These are phyloP conservation scores for Apiosordaria backusii DNA, from an alignment of 495 filamentous ascomycete genomes.

Conservation along the genomic window DNA sequence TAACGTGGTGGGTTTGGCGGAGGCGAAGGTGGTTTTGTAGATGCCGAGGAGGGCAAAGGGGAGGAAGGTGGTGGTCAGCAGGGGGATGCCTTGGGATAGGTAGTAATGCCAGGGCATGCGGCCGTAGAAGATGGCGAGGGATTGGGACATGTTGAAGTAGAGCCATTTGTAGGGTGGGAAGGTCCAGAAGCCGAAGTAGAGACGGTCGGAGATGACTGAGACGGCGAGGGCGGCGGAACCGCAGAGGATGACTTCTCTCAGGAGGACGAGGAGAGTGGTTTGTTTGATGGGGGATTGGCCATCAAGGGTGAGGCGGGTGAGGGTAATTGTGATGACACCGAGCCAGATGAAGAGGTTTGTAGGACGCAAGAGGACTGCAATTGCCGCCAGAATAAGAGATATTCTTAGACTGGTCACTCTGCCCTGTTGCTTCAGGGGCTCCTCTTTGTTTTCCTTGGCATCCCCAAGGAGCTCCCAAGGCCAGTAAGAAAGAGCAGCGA, in stretches of 20 bases:
- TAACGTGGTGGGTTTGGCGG: slow-evolving; percentile 13
- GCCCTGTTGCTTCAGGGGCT: slow-evolving; percentile 22
- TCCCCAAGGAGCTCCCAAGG: slow-evolving; percentile 64
- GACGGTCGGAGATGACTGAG: slow-evolving; percentile 66
- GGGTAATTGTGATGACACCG: slow-evolving; percentile 43
- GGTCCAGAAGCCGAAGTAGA: slow-evolving; percentile 83
- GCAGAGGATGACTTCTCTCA: slow-evolving; percentile 61
- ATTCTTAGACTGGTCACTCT: slow-evolving; percentile 54
- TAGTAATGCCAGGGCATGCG: slow-evolving; percentile 91
- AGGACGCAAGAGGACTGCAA: slow-evolving; percentile 83
- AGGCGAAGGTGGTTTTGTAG: slow-evolving; percentile 43
- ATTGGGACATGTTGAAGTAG: slow-evolving; percentile 86
- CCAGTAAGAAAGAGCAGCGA: slow-evolving; percentile 76
- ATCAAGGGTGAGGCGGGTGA: slow-evolving; percentile 40
- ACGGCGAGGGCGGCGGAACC: slow-evolving; percentile 60
- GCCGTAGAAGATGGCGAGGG: slow-evolving; percentile 90
- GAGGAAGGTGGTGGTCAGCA: slow-evolving; percentile 78
- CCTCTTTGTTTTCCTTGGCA: slow-evolving; percentile 27
- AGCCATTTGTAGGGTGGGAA: slow-evolving; percentile 88
- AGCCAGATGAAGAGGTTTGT: slow-evolving; percentile 90
- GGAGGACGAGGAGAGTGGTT: slow-evolving; percentile 50
- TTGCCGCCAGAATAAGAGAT: slow-evolving; percentile 70
- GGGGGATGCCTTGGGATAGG: slow-evolving; percentile 79
- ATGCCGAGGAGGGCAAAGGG: slow-evolving; percentile 70
- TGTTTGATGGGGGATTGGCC: slow-evolving; percentile 40